Evolutionary conservation across 176 grass and related monocot genomes (phyloP), one percentile per base, ranked within the genome.

Genomic region (Guadua angustifolia): DNA sequence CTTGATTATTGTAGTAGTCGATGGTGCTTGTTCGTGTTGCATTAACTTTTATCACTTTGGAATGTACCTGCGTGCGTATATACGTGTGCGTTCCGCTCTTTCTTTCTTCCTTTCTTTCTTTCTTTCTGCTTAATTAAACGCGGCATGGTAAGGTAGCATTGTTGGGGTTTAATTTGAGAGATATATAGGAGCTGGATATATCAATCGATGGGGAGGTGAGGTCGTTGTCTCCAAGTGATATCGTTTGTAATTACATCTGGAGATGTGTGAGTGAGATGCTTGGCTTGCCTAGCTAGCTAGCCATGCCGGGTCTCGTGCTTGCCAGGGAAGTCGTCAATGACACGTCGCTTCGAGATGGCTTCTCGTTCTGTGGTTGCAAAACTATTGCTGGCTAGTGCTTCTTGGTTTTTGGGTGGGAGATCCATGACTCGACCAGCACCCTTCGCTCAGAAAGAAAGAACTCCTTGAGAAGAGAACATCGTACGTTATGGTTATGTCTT

Each of bases 241-340:
- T 45, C 38, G 69, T 84, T 75, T 82, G 63, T 36, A 36, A 36
- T 36, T 36, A 36, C 35, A 36, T 55, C 56, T 71, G 57, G 53
- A 25, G 53, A 36, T 63, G 42, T 63, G 69, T 51, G 70, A 64
- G 26, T 7, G 13, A 36, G 57, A 72, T 83, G 69, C n/a, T 15
- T 62, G 62, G 26, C 61, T 50, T 42, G 0, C 4, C 2, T 46
- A 69, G 25, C 25, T 73, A 73, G 70, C 69, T 18, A 61, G 22
- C 22, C 57, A 60, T n/a, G 57, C 25, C 25, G 29, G 38, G 83
- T 77, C 73, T 57, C 62, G 36, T 86, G 77, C 47, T 74, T 52
- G 24, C 69, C 46, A 81, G 85, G 69, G 60, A 68, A 68, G 70
- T 81, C 78, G 70, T 70, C 78, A 74, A 87, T 75, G 85, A 75